Percentiles rank a stretch among this genome's conserved stretches.
phyloP scores from a whole-genome alignment of 2,329 filamentous ascomycete species.

The Fusarium nisikadoi region DNA sequence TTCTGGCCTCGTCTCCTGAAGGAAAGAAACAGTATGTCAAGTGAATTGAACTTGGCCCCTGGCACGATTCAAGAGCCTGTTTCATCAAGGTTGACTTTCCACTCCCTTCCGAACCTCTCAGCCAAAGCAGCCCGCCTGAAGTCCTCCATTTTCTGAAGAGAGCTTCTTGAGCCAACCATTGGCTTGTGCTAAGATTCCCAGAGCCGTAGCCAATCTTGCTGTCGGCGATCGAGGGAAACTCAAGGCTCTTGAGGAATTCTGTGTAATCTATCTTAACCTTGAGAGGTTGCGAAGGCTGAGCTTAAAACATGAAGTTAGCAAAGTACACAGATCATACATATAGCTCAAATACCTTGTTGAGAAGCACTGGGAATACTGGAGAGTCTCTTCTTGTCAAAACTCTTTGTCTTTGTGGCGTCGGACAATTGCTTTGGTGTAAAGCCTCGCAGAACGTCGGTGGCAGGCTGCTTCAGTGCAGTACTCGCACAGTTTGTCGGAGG shows the following conservation, averaged over 20 bases:
- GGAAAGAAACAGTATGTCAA: background rate
- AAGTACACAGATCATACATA: fast-evolving
- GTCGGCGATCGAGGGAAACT: background rate
- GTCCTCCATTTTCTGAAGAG: background rate
- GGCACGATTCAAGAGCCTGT: background rate
- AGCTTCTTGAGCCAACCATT: background rate
- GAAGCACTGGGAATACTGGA: fast-evolving
- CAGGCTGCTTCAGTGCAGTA: background rate
- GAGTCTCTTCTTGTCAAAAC: background rate
- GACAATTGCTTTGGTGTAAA: background rate
- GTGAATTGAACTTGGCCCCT: background rate
- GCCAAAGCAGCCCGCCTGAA: background rate
- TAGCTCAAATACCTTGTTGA: background rate
- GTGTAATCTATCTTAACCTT: background rate
- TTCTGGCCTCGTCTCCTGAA: background rate
- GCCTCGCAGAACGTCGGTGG: background rate
- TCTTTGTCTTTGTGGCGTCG: background rate
- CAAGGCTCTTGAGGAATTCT: background rate
- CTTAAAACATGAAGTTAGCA: background rate
- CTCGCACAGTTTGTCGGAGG: background rate
- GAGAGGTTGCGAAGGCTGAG: background rate
- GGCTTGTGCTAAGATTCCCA: fast-evolving
- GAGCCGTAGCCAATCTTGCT: background rate
- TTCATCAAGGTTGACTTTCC: conserved; percentile 7
- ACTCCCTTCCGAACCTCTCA: background rate